phyloP scores from a whole-genome alignment of 768 basidiomycete genomes.

The Phylloporus arenicola region DNA sequence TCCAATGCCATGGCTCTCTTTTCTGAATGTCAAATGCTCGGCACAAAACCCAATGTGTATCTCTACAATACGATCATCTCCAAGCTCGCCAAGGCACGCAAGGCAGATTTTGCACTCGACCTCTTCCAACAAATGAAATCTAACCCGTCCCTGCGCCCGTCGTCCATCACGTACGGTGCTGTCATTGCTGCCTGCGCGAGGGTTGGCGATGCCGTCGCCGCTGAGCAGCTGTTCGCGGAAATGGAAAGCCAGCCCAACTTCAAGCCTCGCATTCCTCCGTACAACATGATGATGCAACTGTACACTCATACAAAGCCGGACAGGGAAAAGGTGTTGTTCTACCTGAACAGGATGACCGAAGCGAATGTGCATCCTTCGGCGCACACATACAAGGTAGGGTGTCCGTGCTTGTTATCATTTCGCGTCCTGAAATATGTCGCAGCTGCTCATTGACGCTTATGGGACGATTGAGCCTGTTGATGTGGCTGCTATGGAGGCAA shows the following conservation, averaged over 20 bases:
- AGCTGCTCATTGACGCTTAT: constrained; percentile 88
- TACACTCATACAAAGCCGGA: constrained; percentile 89
- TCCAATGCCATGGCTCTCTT: constrained; percentile 81
- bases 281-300: constrained; percentile 98
- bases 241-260: constrained; percentile 73
- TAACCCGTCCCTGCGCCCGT: constrained; percentile 47
- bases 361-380: constrained; percentile 51
- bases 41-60: constrained; percentile 75
- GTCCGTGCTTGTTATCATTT: background rate
- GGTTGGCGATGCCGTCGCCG: constrained; percentile 80
- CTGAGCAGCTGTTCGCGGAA: constrained; percentile 79
- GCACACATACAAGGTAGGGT: constrained; percentile 87
- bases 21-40: constrained; percentile 64
- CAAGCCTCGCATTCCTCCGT: constrained; percentile 88
- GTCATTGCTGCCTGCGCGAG: constrained; percentile 91
- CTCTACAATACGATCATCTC: constrained; percentile 98
- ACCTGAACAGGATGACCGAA: no score
- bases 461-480: constrained; percentile 83
- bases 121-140: constrained; percentile 87
- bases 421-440: background rate
- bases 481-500: constrained; percentile 59
- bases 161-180: constrained; percentile 91
- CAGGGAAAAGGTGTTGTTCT: constrained; percentile 68
- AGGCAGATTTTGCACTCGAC: constrained; percentile 83
- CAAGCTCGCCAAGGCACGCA: constrained; percentile 89